phyloP scores from a whole-genome alignment of 345 rosid species.

The Cardiospermum halicacabum region DNA sequence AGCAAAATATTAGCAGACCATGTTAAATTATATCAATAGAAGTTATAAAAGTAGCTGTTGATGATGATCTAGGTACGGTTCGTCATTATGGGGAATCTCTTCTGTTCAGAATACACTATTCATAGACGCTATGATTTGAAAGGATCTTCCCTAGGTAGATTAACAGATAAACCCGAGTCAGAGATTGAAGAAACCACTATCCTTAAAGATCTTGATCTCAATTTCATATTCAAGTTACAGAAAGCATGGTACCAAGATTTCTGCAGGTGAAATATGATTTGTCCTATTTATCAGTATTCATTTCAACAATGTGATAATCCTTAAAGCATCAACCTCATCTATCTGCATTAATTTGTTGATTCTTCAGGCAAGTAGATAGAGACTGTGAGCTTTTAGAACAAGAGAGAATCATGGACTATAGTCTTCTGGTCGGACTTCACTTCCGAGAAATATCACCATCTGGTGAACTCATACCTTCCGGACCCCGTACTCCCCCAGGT shows the following conservation, averaged over 20 bases:
- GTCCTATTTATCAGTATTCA: not conserved
- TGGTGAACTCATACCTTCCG: conserved; percentile 72
- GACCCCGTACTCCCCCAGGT: conserved; percentile 42
- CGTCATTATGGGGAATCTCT: conserved; percentile 89
- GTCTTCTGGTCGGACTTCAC: conserved; percentile 89
- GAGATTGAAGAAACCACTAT: conserved; percentile 75
- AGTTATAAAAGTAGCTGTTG: not conserved
- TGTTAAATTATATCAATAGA: too few species aligned
- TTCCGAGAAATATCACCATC: conserved; percentile 61
- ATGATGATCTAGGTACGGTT: conserved; percentile 63
- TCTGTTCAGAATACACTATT: conserved; percentile 68
- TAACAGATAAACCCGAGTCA: conserved; percentile 74
- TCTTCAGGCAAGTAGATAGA: conserved; percentile 74
- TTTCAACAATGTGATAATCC: too few species aligned
- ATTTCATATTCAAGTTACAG: conserved; percentile 75
- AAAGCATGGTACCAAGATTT: conserved; percentile 87
- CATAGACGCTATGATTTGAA: conserved; percentile 88
- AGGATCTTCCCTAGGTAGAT: conserved; percentile 93
- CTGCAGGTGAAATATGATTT: conserved; percentile 39
- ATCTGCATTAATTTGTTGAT: too few species aligned
- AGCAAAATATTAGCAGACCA: too few species aligned
- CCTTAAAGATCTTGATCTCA: conserved; percentile 84
- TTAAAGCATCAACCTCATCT: too few species aligned
- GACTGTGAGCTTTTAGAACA: conserved; percentile 94
- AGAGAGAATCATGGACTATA: conserved; percentile 95